Evolutionary conservation across 345 rosid genomes (phyloP).

Genomic region (Linum usitatissimum): DNA sequence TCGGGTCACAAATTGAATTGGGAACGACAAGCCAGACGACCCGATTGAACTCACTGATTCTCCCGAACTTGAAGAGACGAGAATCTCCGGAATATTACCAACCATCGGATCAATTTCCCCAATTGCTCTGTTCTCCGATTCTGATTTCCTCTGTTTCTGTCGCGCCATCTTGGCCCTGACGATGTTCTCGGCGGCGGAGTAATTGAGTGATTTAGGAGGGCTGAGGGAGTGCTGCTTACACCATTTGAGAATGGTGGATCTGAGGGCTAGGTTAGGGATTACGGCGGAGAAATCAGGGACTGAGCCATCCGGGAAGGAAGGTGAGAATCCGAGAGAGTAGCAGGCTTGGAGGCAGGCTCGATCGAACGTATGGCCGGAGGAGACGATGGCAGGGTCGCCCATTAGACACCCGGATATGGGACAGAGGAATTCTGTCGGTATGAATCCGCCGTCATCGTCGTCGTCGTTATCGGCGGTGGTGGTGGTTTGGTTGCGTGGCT

Average conservation of each 20-base stretch:
- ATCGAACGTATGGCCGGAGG: constrained; percentile 89
- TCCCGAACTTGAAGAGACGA: constrained; percentile 40
- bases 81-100: constrained; percentile 12
- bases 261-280: constrained; percentile 75
- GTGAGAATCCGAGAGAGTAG: constrained; percentile 39
- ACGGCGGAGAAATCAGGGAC: constrained; percentile 57
- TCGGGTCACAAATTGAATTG: constrained; percentile 33
- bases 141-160: constrained; percentile 26
- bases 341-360: constrained; percentile 55
- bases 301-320: constrained; percentile 23
- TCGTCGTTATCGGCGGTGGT: background rate
- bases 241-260: constrained; percentile 60
- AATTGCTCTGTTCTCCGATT: constrained; percentile 8
- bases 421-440: constrained; percentile 58
- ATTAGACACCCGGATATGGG: constrained; percentile 62
- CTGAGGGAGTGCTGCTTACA: constrained; percentile 32
- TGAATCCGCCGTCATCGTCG: too few species aligned
- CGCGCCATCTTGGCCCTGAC: constrained; percentile 17
- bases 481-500: background rate
- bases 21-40: constrained; percentile 22
- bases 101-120: too few species aligned
- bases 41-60: constrained; percentile 27
- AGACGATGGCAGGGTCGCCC: constrained; percentile 79
- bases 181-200: constrained; percentile 35
- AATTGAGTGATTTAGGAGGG: constrained; percentile 46